Evolutionary conservation across 2,329 filamentous ascomycete species (phyloP), one percentile per base, ranked within the genome.

Genomic region (Zymoseptoria passerinii): DNA sequence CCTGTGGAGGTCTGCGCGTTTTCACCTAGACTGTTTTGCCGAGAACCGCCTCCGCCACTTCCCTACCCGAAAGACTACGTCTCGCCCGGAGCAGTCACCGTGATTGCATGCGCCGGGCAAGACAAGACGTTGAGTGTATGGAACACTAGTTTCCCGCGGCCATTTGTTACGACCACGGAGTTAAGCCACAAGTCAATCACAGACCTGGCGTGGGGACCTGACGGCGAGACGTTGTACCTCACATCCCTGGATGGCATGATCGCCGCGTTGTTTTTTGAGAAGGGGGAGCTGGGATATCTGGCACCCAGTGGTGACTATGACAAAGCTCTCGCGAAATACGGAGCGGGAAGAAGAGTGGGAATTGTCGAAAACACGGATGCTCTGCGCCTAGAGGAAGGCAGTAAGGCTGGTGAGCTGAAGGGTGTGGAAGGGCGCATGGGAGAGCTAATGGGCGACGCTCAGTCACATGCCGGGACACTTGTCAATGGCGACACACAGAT

Each of bases 1-100:
- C 94, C 94, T 0, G 94, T 95, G 0, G 94, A 99, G 75, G 94
- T 99, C 2, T 96, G 92, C 78, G 90, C 94, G 65, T 99, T 99
- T 72, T 96, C 94, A 1, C 95, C 95, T 0, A 82, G 94, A 62
- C 77, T 99, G 20, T 99, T 97, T 69, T 83, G 88, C 13, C 81
- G 83, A 55, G 84, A 90, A 53, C 89, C 88, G 8, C 74, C 77
- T 9, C 80, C 76, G 8, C 79, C 78, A 1, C 71, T 81, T 56
- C 73, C 78, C 54, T 78, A 81, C 66, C 65, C 69, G 1, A 75
- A 78, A 57, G 75, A 77, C 20, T 72, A 76, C 63, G 53, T 62
- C n/a, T 59, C 76, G 27, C 66, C 68, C n/a, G 66, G 63, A 69
- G 68, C 81, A 84, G 90, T 96, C 3, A 97, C 92, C 0, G 92